These are phyloP conservation scores for Acer yangbiense DNA, from an alignment of 345 rosid genomes.

Conservation along the genomic window DNA sequence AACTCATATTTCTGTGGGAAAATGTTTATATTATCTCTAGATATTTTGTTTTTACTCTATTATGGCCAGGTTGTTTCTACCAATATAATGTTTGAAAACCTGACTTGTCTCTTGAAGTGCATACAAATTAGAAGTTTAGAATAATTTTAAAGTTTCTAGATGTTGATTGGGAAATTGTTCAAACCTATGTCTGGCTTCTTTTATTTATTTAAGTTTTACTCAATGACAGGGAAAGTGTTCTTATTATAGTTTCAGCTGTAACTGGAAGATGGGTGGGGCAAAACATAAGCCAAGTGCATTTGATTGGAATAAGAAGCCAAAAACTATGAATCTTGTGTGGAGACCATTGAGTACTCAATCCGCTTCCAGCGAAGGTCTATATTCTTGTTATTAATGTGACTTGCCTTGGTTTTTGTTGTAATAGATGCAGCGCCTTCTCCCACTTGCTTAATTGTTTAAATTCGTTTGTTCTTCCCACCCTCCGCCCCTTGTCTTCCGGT, in stretches of 20 bases:
- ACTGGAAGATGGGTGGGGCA: constrained; percentile 29
- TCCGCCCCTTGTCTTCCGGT: not conserved
- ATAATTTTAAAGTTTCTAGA: not conserved
- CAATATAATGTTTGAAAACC: not conserved
- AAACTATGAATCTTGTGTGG: constrained; percentile 47
- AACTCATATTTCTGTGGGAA: not conserved
- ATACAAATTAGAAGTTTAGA: not conserved
- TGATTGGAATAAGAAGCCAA: constrained; percentile 42
- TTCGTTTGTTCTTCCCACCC: not conserved
- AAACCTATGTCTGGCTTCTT: constrained; percentile 12
- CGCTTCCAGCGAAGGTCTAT: constrained; percentile 51
- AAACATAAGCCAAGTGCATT: constrained; percentile 23
- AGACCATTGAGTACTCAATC: constrained; percentile 56
- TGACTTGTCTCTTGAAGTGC: not conserved
- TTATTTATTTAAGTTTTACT: constrained; percentile 8
- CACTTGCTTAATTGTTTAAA: not conserved
- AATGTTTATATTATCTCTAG: not conserved
- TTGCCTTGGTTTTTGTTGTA: not conserved
- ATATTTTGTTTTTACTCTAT: not conserved
- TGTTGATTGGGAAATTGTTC: constrained; percentile 2
- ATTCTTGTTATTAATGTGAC: not conserved
- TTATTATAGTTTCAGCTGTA: constrained; percentile 33
- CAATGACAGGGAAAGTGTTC: constrained; percentile 31
- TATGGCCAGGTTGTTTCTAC: not conserved
- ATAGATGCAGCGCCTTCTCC: constrained; percentile 4